phyloP scores from a whole-genome alignment of 371 early-diverging fungal species.

The Mucor velutinosus region DNA sequence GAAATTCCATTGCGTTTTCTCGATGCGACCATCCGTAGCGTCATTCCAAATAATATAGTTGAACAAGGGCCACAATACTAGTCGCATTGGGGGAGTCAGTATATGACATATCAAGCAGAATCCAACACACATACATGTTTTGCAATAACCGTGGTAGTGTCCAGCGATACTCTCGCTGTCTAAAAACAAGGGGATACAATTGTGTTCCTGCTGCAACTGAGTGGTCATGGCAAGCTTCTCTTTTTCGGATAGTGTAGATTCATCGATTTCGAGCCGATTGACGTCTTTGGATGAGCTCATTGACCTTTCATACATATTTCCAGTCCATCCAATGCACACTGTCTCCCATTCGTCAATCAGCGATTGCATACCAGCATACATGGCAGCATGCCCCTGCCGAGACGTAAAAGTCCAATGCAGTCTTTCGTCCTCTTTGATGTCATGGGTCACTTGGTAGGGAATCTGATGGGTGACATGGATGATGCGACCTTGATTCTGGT shows the following conservation, averaged over 20 bases:
- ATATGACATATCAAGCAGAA: neutral
- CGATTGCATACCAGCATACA: slow-evolving; percentile 73
- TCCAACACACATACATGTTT: slow-evolving; percentile 61
- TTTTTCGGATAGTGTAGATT: slow-evolving; percentile 26
- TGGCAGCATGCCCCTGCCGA: slow-evolving; percentile 76
- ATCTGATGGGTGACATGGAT: slow-evolving; percentile 36
- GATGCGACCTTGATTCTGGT: slow-evolving; percentile 26
- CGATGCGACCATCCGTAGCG: slow-evolving; percentile 66
- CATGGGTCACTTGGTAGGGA: slow-evolving; percentile 24
- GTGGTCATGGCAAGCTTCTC: slow-evolving; percentile 40
- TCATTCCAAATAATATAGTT: slow-evolving; percentile 92
- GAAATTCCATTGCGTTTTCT: slow-evolving; percentile 77
- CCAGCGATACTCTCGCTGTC: slow-evolving; percentile 69
- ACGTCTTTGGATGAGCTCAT: slow-evolving; percentile 13
- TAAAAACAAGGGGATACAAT: slow-evolving; percentile 79
- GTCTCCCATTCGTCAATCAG: slow-evolving; percentile 53
- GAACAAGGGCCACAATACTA: slow-evolving; percentile 96
- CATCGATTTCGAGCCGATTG: slow-evolving; percentile 35
- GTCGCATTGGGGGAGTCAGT: neutral
- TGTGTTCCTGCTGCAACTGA: slow-evolving; percentile 51
- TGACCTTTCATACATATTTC: slow-evolving; percentile 42
- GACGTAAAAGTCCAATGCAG: slow-evolving; percentile 39
- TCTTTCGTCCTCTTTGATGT: slow-evolving; percentile 22
- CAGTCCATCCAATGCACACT: slow-evolving; percentile 72
- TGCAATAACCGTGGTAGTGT: slow-evolving; percentile 93